These are phyloP conservation scores for Pontederia crassipes DNA, from an alignment of 176 grass and related monocot genomes.

Conservation along the genomic window DNA sequence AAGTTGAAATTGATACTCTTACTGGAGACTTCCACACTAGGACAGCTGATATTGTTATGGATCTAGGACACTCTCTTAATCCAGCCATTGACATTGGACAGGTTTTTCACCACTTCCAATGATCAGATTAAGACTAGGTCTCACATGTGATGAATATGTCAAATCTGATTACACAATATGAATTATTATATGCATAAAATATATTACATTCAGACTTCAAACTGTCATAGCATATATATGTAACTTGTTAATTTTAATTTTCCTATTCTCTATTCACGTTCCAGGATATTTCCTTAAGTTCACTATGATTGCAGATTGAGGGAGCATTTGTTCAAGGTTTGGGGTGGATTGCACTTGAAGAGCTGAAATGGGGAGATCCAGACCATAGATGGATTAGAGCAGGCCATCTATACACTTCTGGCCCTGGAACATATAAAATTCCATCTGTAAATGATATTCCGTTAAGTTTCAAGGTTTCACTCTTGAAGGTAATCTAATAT, in stretches of 20 bases:
- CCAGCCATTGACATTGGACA: conserved; percentile 95
- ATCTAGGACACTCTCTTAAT: conserved; percentile 87
- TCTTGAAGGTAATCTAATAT: conserved; percentile 51
- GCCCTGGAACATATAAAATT: conserved; percentile 93
- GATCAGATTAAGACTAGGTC: too few relatives aligned
- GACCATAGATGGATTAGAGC: conserved; percentile 87
- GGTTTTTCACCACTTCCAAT: conserved; percentile 24
- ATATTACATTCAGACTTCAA: too few relatives aligned
- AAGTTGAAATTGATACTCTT: conserved; percentile 94
- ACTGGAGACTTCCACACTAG: conserved; percentile 94
- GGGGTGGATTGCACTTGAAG: conserved; percentile 88
- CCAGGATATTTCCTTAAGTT: background rate
- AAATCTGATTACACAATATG: too few relatives aligned
- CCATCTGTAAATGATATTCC: conserved; percentile 90
- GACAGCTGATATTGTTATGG: conserved; percentile 79
- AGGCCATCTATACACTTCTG: conserved; percentile 74
- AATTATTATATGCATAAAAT: too few relatives aligned
- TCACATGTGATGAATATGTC: too few relatives aligned
- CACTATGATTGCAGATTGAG: conserved; percentile 62
- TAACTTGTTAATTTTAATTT: background rate
- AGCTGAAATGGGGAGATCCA: conserved; percentile 93
- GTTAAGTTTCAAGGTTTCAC: conserved; percentile 77
- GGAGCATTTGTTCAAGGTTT: conserved; percentile 94
- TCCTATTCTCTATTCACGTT: background rate
- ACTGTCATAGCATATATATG: background rate